Evolutionary conservation across 441 rosid species (phyloP).

Genomic region (Dalechampia spathulata): DNA sequence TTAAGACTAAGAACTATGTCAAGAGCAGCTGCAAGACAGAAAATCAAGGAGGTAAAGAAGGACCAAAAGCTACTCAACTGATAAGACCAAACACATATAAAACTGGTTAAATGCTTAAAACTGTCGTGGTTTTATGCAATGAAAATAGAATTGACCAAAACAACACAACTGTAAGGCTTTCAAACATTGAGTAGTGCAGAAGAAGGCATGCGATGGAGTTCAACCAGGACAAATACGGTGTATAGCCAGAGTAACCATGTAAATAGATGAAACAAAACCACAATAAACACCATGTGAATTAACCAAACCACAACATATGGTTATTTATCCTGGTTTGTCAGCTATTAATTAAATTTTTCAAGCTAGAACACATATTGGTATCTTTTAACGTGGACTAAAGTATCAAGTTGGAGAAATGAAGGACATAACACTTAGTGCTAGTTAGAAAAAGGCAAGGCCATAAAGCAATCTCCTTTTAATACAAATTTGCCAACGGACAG

Average conservation of each 20-base stretch:
- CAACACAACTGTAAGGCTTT: neutral
- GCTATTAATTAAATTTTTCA: neutral
- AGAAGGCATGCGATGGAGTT: neutral
- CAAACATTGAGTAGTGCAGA: slow-evolving; percentile 6
- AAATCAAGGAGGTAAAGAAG: slow-evolving; percentile 10
- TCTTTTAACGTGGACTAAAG: neutral
- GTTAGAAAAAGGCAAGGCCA: neutral
- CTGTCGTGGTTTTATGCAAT: neutral
- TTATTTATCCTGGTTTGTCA: neutral
- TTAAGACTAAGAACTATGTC: slow-evolving; percentile 79
- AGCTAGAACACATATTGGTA: too few relatives aligned
- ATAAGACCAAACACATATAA: slow-evolving; percentile 6
- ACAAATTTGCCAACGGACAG: neutral
- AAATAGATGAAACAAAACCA: neutral
- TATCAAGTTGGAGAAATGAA: neutral
- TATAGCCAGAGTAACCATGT: neutral
- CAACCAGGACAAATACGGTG: neutral
- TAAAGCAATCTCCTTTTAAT: neutral
- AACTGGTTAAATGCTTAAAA: slow-evolving; percentile 6
- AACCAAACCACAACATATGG: neutral
- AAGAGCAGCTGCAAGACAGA: slow-evolving; percentile 55
- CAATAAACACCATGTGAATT: neutral
- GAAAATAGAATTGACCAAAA: slow-evolving; percentile 7
- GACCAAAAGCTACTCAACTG: neutral
- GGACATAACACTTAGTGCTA: neutral